These are phyloP conservation scores for Coemansia sp. DNA, from an alignment of 371 early-diverging fungal species.

Conservation along the genomic window DNA sequence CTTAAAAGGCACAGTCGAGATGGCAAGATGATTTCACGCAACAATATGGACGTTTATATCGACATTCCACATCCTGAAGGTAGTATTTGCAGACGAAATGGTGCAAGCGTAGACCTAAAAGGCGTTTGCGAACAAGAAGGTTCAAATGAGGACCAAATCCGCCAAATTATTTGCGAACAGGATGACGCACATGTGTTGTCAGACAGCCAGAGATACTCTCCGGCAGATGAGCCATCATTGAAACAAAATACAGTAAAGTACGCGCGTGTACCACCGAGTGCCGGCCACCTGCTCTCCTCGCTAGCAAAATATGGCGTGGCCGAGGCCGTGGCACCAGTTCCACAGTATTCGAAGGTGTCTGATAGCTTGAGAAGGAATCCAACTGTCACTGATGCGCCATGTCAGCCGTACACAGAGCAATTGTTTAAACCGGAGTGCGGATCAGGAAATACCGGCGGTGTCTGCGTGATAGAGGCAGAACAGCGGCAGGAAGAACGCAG, in stretches of 20 bases:
- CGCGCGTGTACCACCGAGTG: background rate
- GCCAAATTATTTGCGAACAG: too few species aligned
- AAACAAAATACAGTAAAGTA: background rate
- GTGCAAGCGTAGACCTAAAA: background rate
- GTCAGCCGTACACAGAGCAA: background rate
- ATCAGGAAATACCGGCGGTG: background rate
- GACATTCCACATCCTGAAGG: constrained; percentile 24
- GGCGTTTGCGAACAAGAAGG: too few species aligned
- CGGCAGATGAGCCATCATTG: too few species aligned
- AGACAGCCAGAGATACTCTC: too few species aligned
- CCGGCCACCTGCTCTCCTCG: background rate
- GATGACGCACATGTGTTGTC: too few species aligned
- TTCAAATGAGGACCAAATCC: too few species aligned
- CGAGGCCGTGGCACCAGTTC: background rate
- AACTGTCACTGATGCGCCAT: background rate
- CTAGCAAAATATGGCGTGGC: background rate
- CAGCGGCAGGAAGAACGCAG: background rate
- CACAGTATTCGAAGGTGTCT: background rate
- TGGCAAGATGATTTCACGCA: background rate
- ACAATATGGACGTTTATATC: constrained; percentile 9
- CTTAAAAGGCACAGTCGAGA: too few species aligned
- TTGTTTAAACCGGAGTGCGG: background rate
- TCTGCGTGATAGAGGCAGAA: background rate
- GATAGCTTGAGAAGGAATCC: background rate
- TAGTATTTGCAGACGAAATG: background rate